Base-by-base conservation (phyloP, 306 rosid genomes). In the Quercus agrifolia region DNA sequence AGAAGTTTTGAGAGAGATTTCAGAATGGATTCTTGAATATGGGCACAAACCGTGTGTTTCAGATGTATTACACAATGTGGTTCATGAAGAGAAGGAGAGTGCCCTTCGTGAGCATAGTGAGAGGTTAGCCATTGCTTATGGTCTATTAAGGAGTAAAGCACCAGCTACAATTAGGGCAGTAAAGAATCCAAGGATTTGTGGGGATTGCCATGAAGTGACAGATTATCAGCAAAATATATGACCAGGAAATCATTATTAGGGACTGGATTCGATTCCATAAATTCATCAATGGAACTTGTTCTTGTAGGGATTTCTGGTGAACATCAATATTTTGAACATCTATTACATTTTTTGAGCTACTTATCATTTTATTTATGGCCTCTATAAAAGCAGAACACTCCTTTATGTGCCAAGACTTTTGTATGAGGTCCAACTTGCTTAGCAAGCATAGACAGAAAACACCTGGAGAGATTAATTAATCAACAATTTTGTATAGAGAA, bases 51-150 rank as follows among this genome's bases (percentile, higher is more conserved):
- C 78, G 14, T 49, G 72, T 70, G 9, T 81, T 46, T 56, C 44
- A 70, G 76, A 75, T 49, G 71, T 81, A 21, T 79, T 70, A 68
- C 77, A 75, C 63, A 44, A 58, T 41, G 76, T 70, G 68, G 30
- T 69, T 41, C 28, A 57, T 69, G 84, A 75, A 75, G 84, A 81
- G 62, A 68, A 75, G 62, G 80, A 69, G 56, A 56, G 69, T 6
- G 56, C 73, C 58, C 13, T 70, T 12, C 59, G 73, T 31, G 77
- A 75, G 84, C 80, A 70, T 31, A 46, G 52, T 2, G 52, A 46
- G 52, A 49, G 54, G 54, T 49, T 49, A 49, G 54, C 54, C 17
- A 49, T 49, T 49, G 54, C 54, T 49, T 12, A 12, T 13, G 54
- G 54, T 17, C 54, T 49, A 49, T 49, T 49, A 49, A 12, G 15